These are phyloP conservation scores for Leptoxyphium fumago DNA, from an alignment of 2,329 filamentous ascomycete species.

Conservation along the genomic window DNA sequence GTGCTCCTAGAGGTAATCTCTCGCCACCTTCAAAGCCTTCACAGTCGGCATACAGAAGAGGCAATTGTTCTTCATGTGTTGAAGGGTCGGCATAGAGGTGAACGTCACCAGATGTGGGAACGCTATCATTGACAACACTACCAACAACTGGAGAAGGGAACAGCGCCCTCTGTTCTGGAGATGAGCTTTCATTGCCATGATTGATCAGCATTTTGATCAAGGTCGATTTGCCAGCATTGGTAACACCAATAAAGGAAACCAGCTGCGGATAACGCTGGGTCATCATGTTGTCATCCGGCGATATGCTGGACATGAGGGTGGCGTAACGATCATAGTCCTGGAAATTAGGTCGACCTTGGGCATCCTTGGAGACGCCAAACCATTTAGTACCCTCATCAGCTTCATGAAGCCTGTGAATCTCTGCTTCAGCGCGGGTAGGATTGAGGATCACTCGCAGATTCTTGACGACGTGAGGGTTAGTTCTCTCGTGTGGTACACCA, in stretches of 20 bases:
- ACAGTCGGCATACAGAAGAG: conserved; percentile 37
- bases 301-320: conserved; percentile 25
- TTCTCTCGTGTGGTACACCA: conserved; percentile 24
- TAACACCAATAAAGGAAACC: conserved; percentile 21
- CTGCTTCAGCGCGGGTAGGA: conserved; percentile 13
- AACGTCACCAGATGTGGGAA: conserved; percentile 37
- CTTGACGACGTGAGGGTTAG: conserved; percentile 15
- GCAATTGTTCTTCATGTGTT: conserved; percentile 23
- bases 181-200: conserved; percentile 17
- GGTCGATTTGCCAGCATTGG: conserved; percentile 35
- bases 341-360: conserved; percentile 18
- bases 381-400: conserved; percentile 24
- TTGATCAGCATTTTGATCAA: conserved; percentile 35
- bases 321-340: conserved; percentile 32
- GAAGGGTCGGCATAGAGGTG: conserved; percentile 38
- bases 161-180: conserved; percentile 4
- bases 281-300: conserved; percentile 10
- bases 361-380: conserved; percentile 23
- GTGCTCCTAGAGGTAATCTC: conserved; percentile 21
- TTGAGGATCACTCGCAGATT: conserved; percentile 15
- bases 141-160: conserved; percentile 33
- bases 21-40: conserved; percentile 39
- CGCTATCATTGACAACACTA: conserved; percentile 21
- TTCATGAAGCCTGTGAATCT: conserved; percentile 21
- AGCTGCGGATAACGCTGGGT: conserved; percentile 18